Conservation (phyloP, 495 filamentous ascomycete species). For the Chaetomium cochliodes region DNA sequence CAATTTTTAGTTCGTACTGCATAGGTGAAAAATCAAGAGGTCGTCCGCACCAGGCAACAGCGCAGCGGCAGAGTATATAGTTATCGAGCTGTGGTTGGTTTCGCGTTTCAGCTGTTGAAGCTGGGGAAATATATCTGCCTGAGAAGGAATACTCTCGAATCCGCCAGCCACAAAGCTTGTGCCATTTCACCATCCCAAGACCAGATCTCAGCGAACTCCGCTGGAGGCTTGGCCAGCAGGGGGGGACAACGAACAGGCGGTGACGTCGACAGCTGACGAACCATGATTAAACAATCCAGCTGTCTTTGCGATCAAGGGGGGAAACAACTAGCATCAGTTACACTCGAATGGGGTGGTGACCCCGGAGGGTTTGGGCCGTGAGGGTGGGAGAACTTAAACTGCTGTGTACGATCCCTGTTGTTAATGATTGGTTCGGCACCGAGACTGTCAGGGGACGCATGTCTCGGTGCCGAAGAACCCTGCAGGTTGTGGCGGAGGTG, state of each 20-base stretch:
- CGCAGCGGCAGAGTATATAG: not conserved
- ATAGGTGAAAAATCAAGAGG: not conserved
- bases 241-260: not conserved
- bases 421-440: not conserved
- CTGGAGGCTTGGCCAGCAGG: not conserved
- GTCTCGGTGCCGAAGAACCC: conserved; percentile 15
- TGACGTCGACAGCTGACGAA: conserved; percentile 1
- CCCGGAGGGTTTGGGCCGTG: too few relatives aligned
- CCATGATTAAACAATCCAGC: not conserved
- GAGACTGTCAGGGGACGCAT: not conserved
- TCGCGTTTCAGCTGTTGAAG: not conserved
- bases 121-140: conserved; percentile 3
- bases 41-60: not conserved
- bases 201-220: not conserved
- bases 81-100: not conserved
- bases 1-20: too few relatives aligned
- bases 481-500: conserved; percentile 9
- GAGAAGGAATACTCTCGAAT: not conserved
- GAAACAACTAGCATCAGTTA: too few relatives aligned
- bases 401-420: not conserved
- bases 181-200: not conserved
- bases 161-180: not conserved
- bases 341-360: too few relatives aligned
- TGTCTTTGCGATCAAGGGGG: not conserved
- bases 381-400: too few relatives aligned